Base-by-base conservation (phyloP, 768 basidiomycete species). In the Boletus rubescentipes region DNA sequence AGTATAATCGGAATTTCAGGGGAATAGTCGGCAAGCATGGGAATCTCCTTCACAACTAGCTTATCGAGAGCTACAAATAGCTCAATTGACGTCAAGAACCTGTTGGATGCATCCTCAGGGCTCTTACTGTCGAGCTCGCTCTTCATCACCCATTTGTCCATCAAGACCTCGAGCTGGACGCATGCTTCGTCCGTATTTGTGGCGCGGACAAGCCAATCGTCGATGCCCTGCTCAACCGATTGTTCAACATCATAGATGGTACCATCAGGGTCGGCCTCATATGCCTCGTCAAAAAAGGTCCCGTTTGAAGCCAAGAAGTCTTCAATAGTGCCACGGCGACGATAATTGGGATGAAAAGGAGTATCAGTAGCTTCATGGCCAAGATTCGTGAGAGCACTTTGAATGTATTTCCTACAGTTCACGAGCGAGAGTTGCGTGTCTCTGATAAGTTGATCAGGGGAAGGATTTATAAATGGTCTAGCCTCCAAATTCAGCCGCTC, bases 81-180 rank as follows among this genome's bases (percentile, higher is more conserved):
- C n/a, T n/a, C n/a, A n/a, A n/a, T n/a, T n/a, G n/a, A n/a, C n/a
- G 64, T 65, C 45, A 82, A 61, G 23, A 81, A 50, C 68, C 77
- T 73, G 6, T 73, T 51, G 0, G 79, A 79, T 2, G 56, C 34
- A 38, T 67, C 56, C 49, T 79, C 77, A 15, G 75, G 70, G 35
- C 68, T 73, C 9, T 4, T 16, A 2, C 3, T 3, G 8, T 5
- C 15, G 57, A 55, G n/a, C n/a, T n/a, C n/a, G n/a, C n/a, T n/a
- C 2, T 3, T 8, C n/a, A 2, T 10, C 72, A 75, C 11, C 32
- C 74, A 73, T 9, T 58, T 31, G 3, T 43, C 39, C 31, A 15
- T 65, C 39, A 66, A 68, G 3, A 60, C 16, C 48, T 58, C 55
- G 14, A 64, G 51, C 30, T 57, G 54, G 8, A 31, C n/a, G n/a